Evolutionary conservation across 2,329 filamentous ascomycete species (phyloP).

Genomic region (Coccinonectria pachysandricola): DNA sequence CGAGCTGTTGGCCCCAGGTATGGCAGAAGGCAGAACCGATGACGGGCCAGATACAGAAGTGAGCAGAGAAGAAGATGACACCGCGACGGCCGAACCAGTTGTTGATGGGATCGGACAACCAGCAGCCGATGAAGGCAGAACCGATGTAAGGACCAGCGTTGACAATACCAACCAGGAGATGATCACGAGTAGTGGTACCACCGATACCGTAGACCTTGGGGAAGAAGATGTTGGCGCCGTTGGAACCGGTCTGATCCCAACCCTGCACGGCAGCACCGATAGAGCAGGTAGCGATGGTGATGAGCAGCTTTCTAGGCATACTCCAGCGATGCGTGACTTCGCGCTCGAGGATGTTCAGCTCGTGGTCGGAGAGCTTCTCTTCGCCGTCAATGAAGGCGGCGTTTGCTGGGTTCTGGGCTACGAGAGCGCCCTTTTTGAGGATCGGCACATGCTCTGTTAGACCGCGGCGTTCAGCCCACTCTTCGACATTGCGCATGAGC

Average conservation of each 20-base stretch:
- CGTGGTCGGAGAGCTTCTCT: constrained; percentile 41
- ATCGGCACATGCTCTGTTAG: constrained; percentile 47
- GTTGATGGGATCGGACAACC: constrained; percentile 55
- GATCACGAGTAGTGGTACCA: constrained; percentile 20
- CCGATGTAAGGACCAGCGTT: constrained; percentile 46
- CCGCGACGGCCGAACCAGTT: constrained; percentile 35
- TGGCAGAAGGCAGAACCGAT: constrained; percentile 55
- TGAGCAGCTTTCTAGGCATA: constrained; percentile 50
- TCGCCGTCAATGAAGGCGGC: constrained; percentile 45
- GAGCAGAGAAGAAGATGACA: constrained; percentile 61
- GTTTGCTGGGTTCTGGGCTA: constrained; percentile 46
- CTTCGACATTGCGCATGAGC: constrained; percentile 48
- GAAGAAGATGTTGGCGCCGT: constrained; percentile 53
- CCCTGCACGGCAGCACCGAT: constrained; percentile 58
- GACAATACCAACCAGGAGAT: constrained; percentile 51
- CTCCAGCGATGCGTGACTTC: constrained; percentile 58
- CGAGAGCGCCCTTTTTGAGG: constrained; percentile 46
- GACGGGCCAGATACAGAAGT: constrained; percentile 56
- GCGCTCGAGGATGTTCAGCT: constrained; percentile 38
- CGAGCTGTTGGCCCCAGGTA: constrained; percentile 57
- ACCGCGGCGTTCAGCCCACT: constrained; percentile 47
- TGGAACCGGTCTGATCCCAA: constrained; percentile 54
- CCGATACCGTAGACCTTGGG: constrained; percentile 33
- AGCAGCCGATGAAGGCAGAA: constrained; percentile 42
- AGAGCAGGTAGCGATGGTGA: constrained; percentile 57